A percentile compares a stretch with the other conserved stretches of the same genome.
phyloP scores from a whole-genome alignment of 495 filamentous ascomycete species.

The Xylaria nigripes region DNA sequence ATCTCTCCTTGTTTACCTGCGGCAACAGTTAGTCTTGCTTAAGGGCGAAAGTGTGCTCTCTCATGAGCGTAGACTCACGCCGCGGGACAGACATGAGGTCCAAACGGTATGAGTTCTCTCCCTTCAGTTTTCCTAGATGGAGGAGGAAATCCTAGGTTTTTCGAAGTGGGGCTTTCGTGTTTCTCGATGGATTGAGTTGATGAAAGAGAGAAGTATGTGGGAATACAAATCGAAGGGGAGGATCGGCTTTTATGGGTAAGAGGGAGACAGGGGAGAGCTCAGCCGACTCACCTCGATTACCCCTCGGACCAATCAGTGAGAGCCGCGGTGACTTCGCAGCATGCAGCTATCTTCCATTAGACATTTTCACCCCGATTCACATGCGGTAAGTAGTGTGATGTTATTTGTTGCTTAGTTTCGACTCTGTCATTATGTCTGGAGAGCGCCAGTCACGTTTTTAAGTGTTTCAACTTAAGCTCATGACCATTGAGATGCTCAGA shows the following conservation, averaged over 20 bases:
- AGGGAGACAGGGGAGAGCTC: constrained; percentile 2
- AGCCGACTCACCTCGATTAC: constrained; percentile 3
- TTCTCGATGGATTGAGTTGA: background rate
- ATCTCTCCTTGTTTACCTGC: background rate
- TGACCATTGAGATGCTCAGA: background rate
- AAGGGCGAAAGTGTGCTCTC: background rate
- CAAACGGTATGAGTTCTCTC: background rate
- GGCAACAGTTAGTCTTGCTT: background rate
- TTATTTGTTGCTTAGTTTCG: background rate
- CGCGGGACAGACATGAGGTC: background rate
- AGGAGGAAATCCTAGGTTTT: background rate
- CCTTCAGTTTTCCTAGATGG: background rate
- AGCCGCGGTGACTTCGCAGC: constrained; percentile 3
- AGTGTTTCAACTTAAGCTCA: background rate
- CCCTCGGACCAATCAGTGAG: constrained; percentile 13
- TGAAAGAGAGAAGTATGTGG: constrained; percentile 4
- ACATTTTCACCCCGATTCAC: constrained; percentile 2
- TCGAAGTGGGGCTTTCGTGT: background rate
- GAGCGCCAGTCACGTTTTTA: background rate
- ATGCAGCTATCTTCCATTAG: constrained; percentile 6
- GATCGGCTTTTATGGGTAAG: constrained; percentile 12
- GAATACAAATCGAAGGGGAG: constrained; percentile 1
- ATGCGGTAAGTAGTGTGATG: background rate
- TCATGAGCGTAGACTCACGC: background rate
- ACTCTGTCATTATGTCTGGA: background rate